Conservation (phyloP, 208 protist genomes). For the Giardia muris region DNA sequence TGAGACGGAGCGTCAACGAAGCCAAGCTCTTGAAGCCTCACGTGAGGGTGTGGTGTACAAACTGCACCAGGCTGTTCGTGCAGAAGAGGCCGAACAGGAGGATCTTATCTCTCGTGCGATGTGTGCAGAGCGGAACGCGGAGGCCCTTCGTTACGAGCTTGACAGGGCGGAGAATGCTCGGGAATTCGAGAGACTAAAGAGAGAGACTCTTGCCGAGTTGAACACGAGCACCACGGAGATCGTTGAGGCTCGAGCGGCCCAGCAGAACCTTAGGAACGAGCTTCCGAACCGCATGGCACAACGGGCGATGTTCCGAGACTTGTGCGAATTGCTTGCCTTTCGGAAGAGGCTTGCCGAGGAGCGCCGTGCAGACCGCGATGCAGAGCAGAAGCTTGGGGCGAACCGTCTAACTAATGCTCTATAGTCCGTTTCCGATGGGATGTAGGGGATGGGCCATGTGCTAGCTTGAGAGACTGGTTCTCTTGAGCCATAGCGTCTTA, state of each 20-base stretch:
- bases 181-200: not conserved
- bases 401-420: not conserved
- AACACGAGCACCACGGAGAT: not conserved
- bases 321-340: not conserved
- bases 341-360: not conserved
- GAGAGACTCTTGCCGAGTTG: not conserved
- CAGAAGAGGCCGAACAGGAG: not conserved
- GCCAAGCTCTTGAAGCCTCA: conserved; percentile 4
- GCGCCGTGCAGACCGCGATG: not conserved
- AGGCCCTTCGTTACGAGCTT: not conserved
- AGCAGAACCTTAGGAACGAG: not conserved
- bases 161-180: not conserved
- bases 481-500: too few relatives aligned
- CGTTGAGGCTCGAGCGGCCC: not conserved
- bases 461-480: too few relatives aligned
- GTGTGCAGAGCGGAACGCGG: not conserved
- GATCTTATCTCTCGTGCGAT: not conserved
- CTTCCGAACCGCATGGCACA: conserved; percentile 1
- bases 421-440: too few relatives aligned
- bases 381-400: not conserved
- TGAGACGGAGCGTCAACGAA: not conserved
- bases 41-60: not conserved
- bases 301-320: not conserved
- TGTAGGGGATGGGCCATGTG: too few relatives aligned
- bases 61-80: not conserved